Conservation (phyloP, 202 grass and related monocot species). For the Panicum virgatum region DNA sequence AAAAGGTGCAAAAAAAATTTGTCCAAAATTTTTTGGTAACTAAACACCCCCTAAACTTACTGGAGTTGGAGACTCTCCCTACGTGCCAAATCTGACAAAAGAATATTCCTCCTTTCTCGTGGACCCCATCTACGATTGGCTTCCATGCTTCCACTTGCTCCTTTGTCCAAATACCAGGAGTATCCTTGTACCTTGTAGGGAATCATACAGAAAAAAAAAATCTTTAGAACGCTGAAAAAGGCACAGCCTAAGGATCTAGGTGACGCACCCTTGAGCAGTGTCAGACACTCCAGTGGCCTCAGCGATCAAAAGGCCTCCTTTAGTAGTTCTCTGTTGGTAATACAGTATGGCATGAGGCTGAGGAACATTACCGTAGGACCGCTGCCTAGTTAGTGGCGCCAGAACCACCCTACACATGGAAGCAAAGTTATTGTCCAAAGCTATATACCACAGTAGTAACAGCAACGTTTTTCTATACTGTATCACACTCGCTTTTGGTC, state of each 20-base stretch:
- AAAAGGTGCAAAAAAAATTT: too few species aligned
- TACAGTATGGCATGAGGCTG: slow-evolving; percentile 64
- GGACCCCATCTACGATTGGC: slow-evolving; percentile 46
- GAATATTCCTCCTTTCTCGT: slow-evolving; percentile 53
- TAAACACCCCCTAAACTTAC: too few species aligned
- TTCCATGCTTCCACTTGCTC: slow-evolving; percentile 57
- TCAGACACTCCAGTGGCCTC: slow-evolving; percentile 66
- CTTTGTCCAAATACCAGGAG: too few species aligned
- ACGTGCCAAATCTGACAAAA: slow-evolving; percentile 63
- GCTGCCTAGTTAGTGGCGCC: slow-evolving; percentile 68
- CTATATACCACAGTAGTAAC: too few species aligned
- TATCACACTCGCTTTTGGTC: not conserved
- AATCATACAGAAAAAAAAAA: slow-evolving; percentile 1
- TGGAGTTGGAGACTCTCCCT: slow-evolving; percentile 48
- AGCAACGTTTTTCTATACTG: not conserved
- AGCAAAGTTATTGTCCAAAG: not conserved
- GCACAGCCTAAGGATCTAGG: slow-evolving; percentile 16
- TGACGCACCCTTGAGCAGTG: slow-evolving; percentile 55
- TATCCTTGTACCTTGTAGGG: slow-evolving; percentile 47
- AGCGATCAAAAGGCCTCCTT: slow-evolving; percentile 61
- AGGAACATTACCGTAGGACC: slow-evolving; percentile 63
- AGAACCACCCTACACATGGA: slow-evolving; percentile 57
- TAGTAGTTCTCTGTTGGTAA: slow-evolving; percentile 65
- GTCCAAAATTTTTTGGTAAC: too few species aligned
- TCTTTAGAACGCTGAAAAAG: slow-evolving; percentile 17